Base-by-base conservation (phyloP, 768 basidiomycete genomes). In the Roridomyces roridus region DNA sequence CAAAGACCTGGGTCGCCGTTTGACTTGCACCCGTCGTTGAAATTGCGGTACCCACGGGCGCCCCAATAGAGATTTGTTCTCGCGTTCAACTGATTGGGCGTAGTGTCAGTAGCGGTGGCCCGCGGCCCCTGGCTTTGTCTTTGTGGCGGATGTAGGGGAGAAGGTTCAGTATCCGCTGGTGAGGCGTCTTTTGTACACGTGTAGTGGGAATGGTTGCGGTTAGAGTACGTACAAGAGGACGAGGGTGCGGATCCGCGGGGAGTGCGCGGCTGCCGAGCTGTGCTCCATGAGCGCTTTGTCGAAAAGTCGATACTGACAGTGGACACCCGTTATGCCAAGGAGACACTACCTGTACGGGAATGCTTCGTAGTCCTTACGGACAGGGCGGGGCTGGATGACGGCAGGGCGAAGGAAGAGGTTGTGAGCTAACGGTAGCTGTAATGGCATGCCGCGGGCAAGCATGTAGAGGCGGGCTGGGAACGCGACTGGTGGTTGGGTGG, bases 61-160 rank as follows among this genome's bases (percentile, higher is more conserved):
- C 34, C 41, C 26, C 48, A 55, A 59, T 59, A 59, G 58, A 59
- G 58, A 59, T 59, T 51, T 43, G 58, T 59, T 59, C 58, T 59
- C 58, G 58, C 11, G 58, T 12, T 55, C 58, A 59, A 46, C 52
- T 5, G 47, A 41, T 46, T 43, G 4, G 18, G 26, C 20, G 52
- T 59, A 51, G 58, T 17, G 58, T 59, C 43, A 53, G 28, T 44
- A 26, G 52, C 43, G 31, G 48, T 51, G 58, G 52, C 41, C n/a
- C 47, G 47, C 25, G 58, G 58, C n/a, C 58, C 52, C 58, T 59
- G 52, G 48, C 58, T 54, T 59, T 46, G 58, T 34, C 49, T 36
- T n/a, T n/a, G n/a, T 45, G 48, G 58, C 58, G 50, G 47, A 39
- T 59, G 53, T 28, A 2, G 35, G 6, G 52, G 50, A 55, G 52